Evolutionary conservation across 1,284 basidiomycete species (phyloP), one percentile per base, ranked within the genome.

Genomic region (Nidula niveotomentosa): DNA sequence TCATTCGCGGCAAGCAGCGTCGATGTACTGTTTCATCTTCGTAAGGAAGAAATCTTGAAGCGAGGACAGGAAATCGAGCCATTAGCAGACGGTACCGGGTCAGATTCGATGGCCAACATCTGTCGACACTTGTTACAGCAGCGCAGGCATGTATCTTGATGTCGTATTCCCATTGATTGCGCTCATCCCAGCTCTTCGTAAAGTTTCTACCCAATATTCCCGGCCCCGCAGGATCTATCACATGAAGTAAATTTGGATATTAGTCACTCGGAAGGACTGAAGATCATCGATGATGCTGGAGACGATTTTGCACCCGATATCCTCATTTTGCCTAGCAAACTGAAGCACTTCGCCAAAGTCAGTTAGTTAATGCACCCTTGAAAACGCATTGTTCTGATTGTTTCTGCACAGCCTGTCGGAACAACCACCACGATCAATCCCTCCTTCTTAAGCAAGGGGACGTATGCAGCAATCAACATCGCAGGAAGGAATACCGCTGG

Each of bases 181-280:
- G 23, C 23, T 23, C 2, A 23, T 23, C 23, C 23, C 4, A 23
- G 23, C 23, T 23, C 23, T 23, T 23, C 23, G 6, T 9, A 34
- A 59, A 95, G 90, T 65, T 97, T 98, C 74, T 99, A 99, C 69
- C 97, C 97, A 0, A 71, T 98, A 46, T 98, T 96, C 68, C 96
- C 96, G 2, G 82, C 88, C 0, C 94, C 96, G 0, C 69, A 81
- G 12, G 85, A 89, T 2, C 71, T 91, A 13, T 77, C 87, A 0
- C 77, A 81, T 36, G 93, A 94, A 64, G 85, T 97, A 52, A 95
- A 95, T 64, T 79, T 98, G 33, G 94, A 96, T 65, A 79, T 96
- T 12, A 87, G 89, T 17, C 94, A 96, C 70, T 78, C 75, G 13
- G 78, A 80, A 9, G 73, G 73, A 6, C 69, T 88, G 15, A 75